A percentile compares a stretch with the other conserved stretches of the same genome.
These are phyloP conservation scores for Malassezia equina DNA, from an alignment of 1,284 basidiomycete genomes.

Conservation along the genomic window DNA sequence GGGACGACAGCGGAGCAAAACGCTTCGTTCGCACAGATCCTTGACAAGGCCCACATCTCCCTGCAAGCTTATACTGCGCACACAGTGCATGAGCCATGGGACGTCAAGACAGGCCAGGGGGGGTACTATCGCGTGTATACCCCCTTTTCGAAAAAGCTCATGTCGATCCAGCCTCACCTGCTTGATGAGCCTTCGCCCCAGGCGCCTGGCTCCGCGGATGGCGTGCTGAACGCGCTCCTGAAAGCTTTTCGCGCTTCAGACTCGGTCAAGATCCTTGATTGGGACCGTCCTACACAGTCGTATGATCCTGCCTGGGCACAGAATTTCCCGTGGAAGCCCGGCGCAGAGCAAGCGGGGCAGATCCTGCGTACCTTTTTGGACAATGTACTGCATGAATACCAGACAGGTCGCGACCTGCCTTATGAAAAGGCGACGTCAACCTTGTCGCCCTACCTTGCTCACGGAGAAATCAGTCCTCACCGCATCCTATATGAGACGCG, in stretches of 20 bases:
- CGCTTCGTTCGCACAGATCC: neutral
- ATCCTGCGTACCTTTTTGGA: neutral
- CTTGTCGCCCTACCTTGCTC: conserved; percentile 11
- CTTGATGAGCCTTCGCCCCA: conserved; percentile 5
- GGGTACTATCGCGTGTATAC: conserved; percentile 9
- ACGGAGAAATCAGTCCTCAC: conserved; percentile 14
- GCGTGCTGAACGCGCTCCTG: neutral
- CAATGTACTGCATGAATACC: neutral
- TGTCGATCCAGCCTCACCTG: neutral
- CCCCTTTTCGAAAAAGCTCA: conserved; percentile 6
- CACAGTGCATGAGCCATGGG: conserved; percentile 14
- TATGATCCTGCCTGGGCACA: conserved; percentile 4
- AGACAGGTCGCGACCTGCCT: conserved; percentile 1
- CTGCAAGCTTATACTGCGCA: neutral
- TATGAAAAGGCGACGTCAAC: conserved; percentile 8
- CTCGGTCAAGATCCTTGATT: neutral
- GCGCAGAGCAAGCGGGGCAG: neutral
- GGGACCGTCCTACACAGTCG: neutral
- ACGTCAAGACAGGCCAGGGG: conserved; percentile 11
- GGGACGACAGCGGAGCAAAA: conserved; percentile 6
- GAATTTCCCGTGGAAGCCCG: conserved; percentile 9
- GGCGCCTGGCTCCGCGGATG: neutral
- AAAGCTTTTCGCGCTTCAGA: neutral
- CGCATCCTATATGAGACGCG: neutral
- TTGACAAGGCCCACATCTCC: neutral